Evolutionary conservation across 768 basidiomycete genomes (phyloP).

Genomic region (Tulasnella sp.): DNA sequence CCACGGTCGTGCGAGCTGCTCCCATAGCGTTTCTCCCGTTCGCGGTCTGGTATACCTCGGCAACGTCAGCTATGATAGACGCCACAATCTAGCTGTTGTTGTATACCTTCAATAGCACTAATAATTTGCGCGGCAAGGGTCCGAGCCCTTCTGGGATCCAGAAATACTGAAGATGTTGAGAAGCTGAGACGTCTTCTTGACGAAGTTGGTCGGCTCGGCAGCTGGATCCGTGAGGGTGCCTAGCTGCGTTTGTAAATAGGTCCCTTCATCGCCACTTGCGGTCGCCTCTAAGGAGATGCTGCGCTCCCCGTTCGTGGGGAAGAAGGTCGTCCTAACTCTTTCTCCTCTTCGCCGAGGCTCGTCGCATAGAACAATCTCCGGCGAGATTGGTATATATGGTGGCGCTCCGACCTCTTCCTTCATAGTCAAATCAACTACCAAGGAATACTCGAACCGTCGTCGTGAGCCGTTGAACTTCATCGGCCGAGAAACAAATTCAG

Average conservation of each 20-base stretch:
- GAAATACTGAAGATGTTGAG: slow-evolving; percentile 42
- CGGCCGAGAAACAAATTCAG: too few relatives aligned
- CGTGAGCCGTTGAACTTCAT: too few relatives aligned
- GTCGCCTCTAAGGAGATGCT: too few relatives aligned
- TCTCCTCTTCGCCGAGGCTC: too few relatives aligned
- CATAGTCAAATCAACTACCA: too few relatives aligned
- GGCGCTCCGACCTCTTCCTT: too few relatives aligned
- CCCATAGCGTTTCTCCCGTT: slow-evolving; percentile 19
- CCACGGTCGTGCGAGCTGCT: slow-evolving; percentile 25
- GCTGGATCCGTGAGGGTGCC: slow-evolving; percentile 31
- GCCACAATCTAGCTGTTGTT: slow-evolving; percentile 52
- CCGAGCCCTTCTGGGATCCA: slow-evolving; percentile 23
- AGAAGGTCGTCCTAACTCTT: too few relatives aligned
- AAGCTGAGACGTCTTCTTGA: slow-evolving; percentile 64
- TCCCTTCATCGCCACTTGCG: too few relatives aligned
- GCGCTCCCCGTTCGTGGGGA: too few relatives aligned
- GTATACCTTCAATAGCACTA: slow-evolving; percentile 62
- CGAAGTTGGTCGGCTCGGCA: slow-evolving; percentile 25
- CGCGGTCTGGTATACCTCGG: slow-evolving; percentile 14
- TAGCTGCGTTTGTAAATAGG: slow-evolving; percentile 40
- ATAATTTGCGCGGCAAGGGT: slow-evolving; percentile 47
- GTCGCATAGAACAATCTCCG: too few relatives aligned
- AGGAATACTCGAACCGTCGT: too few relatives aligned
- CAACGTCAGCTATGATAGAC: slow-evolving; percentile 51
- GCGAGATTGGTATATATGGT: too few relatives aligned